These are phyloP conservation scores for Trypanosoma mega DNA, from an alignment of 208 protist genomes.

Conservation along the genomic window DNA sequence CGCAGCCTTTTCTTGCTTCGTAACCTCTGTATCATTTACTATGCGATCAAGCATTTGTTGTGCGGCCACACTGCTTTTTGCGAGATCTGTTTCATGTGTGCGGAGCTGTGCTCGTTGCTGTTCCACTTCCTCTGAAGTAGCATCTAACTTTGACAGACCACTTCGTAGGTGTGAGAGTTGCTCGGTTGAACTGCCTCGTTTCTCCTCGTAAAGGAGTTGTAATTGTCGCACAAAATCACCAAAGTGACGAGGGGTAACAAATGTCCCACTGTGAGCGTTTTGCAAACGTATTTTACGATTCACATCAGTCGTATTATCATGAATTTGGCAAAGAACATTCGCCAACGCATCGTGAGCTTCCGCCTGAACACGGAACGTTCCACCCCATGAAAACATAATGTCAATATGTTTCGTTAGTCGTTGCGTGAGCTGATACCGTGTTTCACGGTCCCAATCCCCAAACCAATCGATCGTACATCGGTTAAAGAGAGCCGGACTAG, in stretches of 20 bases:
- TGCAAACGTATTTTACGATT: constrained; percentile 73
- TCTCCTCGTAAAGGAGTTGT: constrained; percentile 92
- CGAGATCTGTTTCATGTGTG: constrained; percentile 85
- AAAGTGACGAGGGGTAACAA: constrained; percentile 98
- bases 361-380: constrained; percentile 43
- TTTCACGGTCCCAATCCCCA: constrained; percentile 96
- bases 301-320: constrained; percentile 86
- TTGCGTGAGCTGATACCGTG: constrained; percentile 92
- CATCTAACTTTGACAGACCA: constrained; percentile 94
- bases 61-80: constrained; percentile 69
- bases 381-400: constrained; percentile 65
- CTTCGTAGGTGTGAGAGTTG: constrained; percentile 96
- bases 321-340: constrained; percentile 90
- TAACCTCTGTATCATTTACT: constrained; percentile 78
- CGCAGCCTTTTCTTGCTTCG: constrained; percentile 78
- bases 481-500: constrained; percentile 99
- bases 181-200: constrained; percentile 91
- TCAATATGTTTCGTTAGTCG: constrained; percentile 92
- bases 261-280: constrained; percentile 86
- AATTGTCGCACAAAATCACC: constrained; percentile 97
- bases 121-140: constrained; percentile 89
- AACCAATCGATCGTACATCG: constrained; percentile 99
- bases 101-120: constrained; percentile 76
- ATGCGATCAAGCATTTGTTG: constrained; percentile 88
- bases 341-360: constrained; percentile 78